phyloP scores from a whole-genome alignment of 2,329 filamentous ascomycete species.

The Paecilomyces niveus region DNA sequence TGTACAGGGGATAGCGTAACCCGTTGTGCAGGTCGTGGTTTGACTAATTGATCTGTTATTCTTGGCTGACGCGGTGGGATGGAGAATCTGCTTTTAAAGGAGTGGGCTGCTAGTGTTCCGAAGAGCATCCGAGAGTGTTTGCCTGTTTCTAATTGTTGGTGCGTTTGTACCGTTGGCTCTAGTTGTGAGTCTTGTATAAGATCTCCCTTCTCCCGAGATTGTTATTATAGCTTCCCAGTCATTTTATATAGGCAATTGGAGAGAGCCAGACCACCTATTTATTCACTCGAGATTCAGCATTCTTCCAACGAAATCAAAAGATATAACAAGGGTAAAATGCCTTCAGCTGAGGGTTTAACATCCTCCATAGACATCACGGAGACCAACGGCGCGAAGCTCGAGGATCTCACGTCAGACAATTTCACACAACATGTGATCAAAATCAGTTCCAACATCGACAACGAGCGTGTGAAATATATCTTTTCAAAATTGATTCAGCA shows the following conservation, averaged over 20 bases:
- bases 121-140: neutral
- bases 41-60: neutral
- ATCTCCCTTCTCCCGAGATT: neutral
- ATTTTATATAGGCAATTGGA: neutral
- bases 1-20: neutral
- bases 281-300: neutral
- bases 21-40: neutral
- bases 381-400: neutral
- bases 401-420: slow-evolving; percentile 7
- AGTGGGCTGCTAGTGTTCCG: neutral
- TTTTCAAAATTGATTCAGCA: slow-evolving; percentile 5
- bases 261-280: neutral
- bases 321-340: neutral
- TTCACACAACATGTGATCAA: slow-evolving; percentile 9
- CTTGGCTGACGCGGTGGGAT: neutral
- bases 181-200: no score
- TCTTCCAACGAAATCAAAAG: neutral
- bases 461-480: slow-evolving; percentile 5
- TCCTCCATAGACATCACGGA: neutral
- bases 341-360: neutral
- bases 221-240: neutral
- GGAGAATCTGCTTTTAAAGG: neutral
- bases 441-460: slow-evolving; percentile 8
- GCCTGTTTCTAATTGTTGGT: neutral
- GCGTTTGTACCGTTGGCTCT: neutral